Conservation (phyloP, 179 eudicot species). For the Beta macrorhiza region DNA sequence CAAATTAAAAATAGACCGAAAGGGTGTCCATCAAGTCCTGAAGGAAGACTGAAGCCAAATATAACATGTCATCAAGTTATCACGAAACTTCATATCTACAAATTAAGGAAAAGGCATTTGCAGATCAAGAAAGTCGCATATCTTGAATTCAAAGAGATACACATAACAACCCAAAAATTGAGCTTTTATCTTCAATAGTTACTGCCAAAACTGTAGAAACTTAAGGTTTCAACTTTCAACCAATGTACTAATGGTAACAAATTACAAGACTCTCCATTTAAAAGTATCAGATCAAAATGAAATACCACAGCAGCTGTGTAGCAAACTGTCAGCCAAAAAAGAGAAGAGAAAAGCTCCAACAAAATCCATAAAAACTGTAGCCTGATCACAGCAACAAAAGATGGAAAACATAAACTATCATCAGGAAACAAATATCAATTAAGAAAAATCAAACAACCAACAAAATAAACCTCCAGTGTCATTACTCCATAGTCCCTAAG, state of each 20-base stretch:
- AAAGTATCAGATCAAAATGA: background rate
- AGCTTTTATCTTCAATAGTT: background rate
- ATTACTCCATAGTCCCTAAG: background rate
- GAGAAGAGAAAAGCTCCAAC: background rate
- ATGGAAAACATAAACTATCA: background rate
- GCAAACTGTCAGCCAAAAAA: background rate
- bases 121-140: background rate
- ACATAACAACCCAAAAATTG: background rate
- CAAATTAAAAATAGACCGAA: background rate
- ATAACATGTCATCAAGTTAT: background rate
- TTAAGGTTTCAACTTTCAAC: background rate
- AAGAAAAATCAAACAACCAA: background rate
- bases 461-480: background rate
- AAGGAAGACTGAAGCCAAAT: background rate
- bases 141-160: background rate
- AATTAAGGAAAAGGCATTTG: background rate
- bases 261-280: background rate
- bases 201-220: background rate
- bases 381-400: background rate
- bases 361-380: background rate
- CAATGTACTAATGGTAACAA: background rate
- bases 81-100: background rate
- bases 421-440: background rate
- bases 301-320: background rate
- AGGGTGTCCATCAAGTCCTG: background rate